Base-by-base conservation (phyloP, 768 basidiomycete species). In the Kwoniella sp. region DNA sequence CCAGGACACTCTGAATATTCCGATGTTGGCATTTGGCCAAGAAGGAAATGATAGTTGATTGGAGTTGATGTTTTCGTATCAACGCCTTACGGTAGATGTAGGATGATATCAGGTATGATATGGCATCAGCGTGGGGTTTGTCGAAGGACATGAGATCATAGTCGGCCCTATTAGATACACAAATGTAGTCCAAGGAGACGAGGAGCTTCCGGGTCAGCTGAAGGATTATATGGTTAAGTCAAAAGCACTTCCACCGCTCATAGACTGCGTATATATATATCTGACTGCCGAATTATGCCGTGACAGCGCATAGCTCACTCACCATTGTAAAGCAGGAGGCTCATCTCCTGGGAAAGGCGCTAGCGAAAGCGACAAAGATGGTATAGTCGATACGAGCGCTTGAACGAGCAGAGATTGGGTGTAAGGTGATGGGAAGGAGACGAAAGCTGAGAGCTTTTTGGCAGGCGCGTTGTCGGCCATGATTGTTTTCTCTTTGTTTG, bases 31-130 rank as follows among this genome's bases (percentile, higher is more conserved):
- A 71, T 63, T 97, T 98, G 46, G 83, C 85, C 52, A 88, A 73
- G 79, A 90, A 92, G 19, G 85, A 85, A 47, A 84, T 85, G 21
- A 92, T 84, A 55, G 86, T 87, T 33, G 86, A 85, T 3, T 92
- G 88, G 2, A 99, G 84, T 76, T 88, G 93, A 74, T 96, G 92
- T 79, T 98, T 98, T 58, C 96, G 86, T 67, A 98, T 98, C 58
- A 99, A 84, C 36, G 89, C 88, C 79, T 98, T 96, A 64, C 94
- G 86, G 75, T 94, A 92, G 15, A 87, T 88, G 76, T 93, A 94
- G 36, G 88, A 88, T 9, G 90, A 94, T 0, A 91, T 85, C 33
- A 93, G 83, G 37, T 80, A 65, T 21, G 74, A 71, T 24, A 82
- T 70, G 12, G 84, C 84, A 48, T 84, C 75, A 8, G 81, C 70